Evolutionary conservation across 768 basidiomycete genomes (phyloP), one percentile per base, ranked within the genome.

Genomic region (Pleurotus eryngii): DNA sequence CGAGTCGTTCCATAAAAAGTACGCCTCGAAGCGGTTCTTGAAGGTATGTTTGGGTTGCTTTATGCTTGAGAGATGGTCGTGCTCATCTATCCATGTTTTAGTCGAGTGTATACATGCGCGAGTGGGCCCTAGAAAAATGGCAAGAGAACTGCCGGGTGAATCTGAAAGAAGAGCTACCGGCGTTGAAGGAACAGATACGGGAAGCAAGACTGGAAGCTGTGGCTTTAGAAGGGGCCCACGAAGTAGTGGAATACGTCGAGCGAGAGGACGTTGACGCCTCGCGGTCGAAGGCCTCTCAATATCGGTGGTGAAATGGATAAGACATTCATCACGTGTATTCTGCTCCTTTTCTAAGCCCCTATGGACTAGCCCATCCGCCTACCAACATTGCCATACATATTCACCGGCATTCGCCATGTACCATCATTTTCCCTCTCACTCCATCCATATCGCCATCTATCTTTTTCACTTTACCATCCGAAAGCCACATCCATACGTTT

Each of bases 1-100:
- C 59, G 86, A 92, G 56, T 87, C 87, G n/a, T 92, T 98, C 72
- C 82, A 83, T 76, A 89, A 92, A 76, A 98, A 99, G 72, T 99
- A 96, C 65, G 88, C 92, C 0, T 84, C 89, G 14, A 95, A 92
- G 72, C 92, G 87, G 49, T 93, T 84, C 73, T 79, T 88, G 75
- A 96, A 95, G 83, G 92, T 94, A 42, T 59, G 59, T 61, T 57
- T 2, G 12, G 40, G 47, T 22, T 49, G 59, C 40, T 48, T 49
- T 15, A 46, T 5, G 6, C 51, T 14, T 14, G 8, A 6, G 2
- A 7, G 2, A 20, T 5, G 26, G 24, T 3, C 26, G 5, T 26
- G 7, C 47, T 12, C 2, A 43, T 54, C 17, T 17, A 46, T 20
- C 12, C 55, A 40, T 4, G 43, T 14, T 59, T 38, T 59, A 96